phyloP scores from a whole-genome alignment of 495 filamentous ascomycete genomes.

The Cercophora newfieldiana region DNA sequence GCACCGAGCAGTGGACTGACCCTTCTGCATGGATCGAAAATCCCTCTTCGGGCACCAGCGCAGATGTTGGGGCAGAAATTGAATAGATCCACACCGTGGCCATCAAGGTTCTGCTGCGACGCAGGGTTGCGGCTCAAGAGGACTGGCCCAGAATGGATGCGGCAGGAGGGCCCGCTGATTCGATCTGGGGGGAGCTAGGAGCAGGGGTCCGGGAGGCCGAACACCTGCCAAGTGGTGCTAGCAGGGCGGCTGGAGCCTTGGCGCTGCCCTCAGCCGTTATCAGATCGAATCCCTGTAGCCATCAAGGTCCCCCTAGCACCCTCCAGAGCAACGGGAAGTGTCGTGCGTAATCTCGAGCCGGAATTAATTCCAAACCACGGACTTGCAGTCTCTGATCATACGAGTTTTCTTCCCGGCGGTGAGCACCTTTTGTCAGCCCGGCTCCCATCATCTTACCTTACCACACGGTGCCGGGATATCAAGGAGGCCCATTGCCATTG shows the following conservation, averaged over 20 bases:
- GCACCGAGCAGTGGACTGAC: not conserved
- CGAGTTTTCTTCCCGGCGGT: not conserved
- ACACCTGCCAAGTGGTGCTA: not conserved
- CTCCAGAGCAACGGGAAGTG: not conserved
- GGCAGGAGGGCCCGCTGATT: not conserved
- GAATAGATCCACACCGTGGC: conserved; percentile 20
- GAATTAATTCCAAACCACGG: not conserved
- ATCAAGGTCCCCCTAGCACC: not conserved
- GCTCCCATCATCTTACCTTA: not conserved
- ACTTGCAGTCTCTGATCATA: not conserved
- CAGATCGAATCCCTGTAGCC: conserved; percentile 4
- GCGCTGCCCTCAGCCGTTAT: not conserved
- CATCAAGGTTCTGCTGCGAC: conserved; percentile 24
- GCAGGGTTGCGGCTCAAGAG: not conserved
- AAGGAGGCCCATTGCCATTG: no score
- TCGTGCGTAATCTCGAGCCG: conserved; percentile 2
- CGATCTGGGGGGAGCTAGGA: not conserved
- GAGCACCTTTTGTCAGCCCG: not conserved
- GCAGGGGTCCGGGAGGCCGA: not conserved
- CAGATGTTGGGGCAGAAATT: conserved; percentile 10
- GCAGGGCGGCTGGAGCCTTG: not conserved
- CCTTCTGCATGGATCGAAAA: not conserved
- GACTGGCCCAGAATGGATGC: not conserved
- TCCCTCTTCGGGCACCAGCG: not conserved
- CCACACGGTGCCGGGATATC: not conserved